A percentile compares a stretch with the other conserved stretches of the same genome.
These are phyloP conservation scores for Corinectria fuckeliana DNA, from an alignment of 2,329 filamentous ascomycete species.

Conservation along the genomic window DNA sequence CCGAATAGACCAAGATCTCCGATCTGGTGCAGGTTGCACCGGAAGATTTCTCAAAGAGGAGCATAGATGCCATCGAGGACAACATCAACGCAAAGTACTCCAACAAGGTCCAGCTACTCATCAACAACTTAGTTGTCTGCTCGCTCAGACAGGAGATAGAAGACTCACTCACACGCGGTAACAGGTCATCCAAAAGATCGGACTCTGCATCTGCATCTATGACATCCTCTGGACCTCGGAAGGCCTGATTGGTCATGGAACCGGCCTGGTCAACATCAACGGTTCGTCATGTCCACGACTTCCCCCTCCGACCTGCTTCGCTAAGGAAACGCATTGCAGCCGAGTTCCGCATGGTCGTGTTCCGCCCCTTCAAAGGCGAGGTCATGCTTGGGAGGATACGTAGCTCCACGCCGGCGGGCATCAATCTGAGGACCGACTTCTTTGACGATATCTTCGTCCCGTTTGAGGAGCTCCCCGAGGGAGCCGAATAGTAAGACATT, in stretches of 20 bases:
- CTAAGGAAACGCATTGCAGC: constrained; percentile 58
- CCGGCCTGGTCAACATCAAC: constrained; percentile 92
- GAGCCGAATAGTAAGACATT: constrained; percentile 70
- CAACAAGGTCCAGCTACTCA: constrained; percentile 70
- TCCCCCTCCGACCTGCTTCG: neutral
- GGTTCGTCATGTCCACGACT: constrained; percentile 56
- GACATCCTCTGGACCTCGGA: constrained; percentile 90
- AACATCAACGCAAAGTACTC: constrained; percentile 97
- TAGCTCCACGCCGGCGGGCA: constrained; percentile 73
- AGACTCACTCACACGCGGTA: neutral
- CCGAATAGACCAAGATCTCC: constrained; percentile 80
- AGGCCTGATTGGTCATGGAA: constrained; percentile 91
- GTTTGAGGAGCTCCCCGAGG: constrained; percentile 74
- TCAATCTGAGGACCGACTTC: constrained; percentile 85
- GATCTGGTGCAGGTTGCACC: constrained; percentile 94
- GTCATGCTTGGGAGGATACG: constrained; percentile 87
- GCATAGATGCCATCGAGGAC: constrained; percentile 86
- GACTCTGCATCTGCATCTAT: constrained; percentile 91
- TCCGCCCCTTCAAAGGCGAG: constrained; percentile 94
- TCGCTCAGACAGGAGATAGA: neutral
- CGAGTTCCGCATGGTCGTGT: constrained; percentile 91
- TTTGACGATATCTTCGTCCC: constrained; percentile 92
- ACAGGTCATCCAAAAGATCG: constrained; percentile 88
- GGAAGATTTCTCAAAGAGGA: constrained; percentile 84
- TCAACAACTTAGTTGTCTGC: neutral